Percentiles rank a stretch among this genome's conserved stretches.
phyloP scores from a whole-genome alignment of 352 stramenopile species.

The Pythium grandisporangium region DNA sequence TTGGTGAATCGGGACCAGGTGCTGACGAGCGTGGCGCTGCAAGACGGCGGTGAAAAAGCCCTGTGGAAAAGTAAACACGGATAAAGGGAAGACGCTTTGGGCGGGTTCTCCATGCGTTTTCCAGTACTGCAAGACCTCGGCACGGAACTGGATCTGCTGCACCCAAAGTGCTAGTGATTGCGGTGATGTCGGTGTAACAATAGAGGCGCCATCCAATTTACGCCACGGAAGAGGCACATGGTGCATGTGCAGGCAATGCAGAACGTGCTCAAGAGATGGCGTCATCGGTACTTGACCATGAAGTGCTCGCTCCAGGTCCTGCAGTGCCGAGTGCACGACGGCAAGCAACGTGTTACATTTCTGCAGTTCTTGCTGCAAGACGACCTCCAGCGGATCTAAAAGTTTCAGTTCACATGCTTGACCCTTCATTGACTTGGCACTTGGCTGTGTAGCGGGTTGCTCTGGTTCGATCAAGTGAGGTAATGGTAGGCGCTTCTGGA shows the following conservation, averaged over 20 bases:
- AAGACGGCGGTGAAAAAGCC: conserved; percentile 72
- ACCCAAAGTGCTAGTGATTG: conserved; percentile 51
- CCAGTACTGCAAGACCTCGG: conserved; percentile 55
- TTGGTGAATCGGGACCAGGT: conserved; percentile 59
- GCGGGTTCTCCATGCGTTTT: conserved; percentile 9
- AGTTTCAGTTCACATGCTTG: neutral
- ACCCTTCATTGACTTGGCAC: too few relatives aligned
- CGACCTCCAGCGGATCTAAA: conserved; percentile 43
- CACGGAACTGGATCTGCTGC: conserved; percentile 36
- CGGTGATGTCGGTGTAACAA: conserved; percentile 13
- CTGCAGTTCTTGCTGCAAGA: conserved; percentile 53
- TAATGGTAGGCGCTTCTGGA: conserved; percentile 12
- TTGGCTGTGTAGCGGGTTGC: too few relatives aligned
- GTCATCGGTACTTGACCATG: conserved; percentile 53
- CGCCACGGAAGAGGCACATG: conserved; percentile 56
- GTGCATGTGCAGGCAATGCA: conserved; percentile 32
- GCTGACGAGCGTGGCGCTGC: conserved; percentile 62
- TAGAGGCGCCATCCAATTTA: conserved; percentile 22
- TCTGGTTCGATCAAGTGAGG: neutral
- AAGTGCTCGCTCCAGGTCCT: conserved; percentile 45
- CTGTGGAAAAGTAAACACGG: conserved; percentile 66
- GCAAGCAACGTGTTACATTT: conserved; percentile 38
- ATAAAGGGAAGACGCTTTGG: conserved; percentile 36
- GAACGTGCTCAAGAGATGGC: conserved; percentile 31
- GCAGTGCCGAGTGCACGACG: conserved; percentile 25